Conservation (phyloP, 1,284 basidiomycete genomes). For the Ustilago esculenta region DNA sequence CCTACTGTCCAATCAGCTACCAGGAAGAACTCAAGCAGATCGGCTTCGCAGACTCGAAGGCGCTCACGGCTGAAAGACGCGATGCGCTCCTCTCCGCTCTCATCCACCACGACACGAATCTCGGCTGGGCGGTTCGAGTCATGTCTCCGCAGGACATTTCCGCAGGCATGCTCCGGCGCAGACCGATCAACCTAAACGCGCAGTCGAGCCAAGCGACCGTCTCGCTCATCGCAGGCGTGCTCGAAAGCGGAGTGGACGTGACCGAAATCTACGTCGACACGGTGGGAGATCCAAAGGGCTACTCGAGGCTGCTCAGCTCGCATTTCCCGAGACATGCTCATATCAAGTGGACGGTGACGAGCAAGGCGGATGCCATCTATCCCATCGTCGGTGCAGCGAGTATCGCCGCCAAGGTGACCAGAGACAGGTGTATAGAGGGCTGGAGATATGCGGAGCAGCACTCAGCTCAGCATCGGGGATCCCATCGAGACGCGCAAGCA, state of each 20-base stretch:
- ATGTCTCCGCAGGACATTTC: constrained; percentile 89
- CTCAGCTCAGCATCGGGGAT: too few species aligned
- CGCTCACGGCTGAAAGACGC: constrained; percentile 74
- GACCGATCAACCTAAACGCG: constrained; percentile 87
- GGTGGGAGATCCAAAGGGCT: constrained; percentile 84
- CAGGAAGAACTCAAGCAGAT: constrained; percentile 77
- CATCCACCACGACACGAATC: constrained; percentile 39
- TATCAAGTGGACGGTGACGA: constrained; percentile 81
- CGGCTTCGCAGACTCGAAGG: constrained; percentile 97
- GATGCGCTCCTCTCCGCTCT: constrained; percentile 63
- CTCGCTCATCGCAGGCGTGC: constrained; percentile 82
- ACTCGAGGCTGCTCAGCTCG: constrained; percentile 71
- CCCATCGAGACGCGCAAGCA: too few species aligned
- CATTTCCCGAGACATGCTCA: constrained; percentile 58
- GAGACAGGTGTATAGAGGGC: constrained; percentile 86
- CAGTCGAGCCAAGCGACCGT: constrained; percentile 94
- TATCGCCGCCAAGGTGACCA: constrained; percentile 94
- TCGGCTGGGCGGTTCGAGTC: constrained; percentile 83
- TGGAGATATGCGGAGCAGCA: constrained; percentile 74
- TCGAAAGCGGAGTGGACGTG: constrained; percentile 82
- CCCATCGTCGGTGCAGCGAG: constrained; percentile 97
- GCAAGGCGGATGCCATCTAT: constrained; percentile 93
- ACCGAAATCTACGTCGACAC: constrained; percentile 96
- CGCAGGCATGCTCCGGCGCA: constrained; percentile 83
- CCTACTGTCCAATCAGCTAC: constrained; percentile 87